A percentile compares a stretch with the other conserved stretches of the same genome.
Conservation (phyloP, 305 asterid species). For the Petunia hybrid region DNA sequence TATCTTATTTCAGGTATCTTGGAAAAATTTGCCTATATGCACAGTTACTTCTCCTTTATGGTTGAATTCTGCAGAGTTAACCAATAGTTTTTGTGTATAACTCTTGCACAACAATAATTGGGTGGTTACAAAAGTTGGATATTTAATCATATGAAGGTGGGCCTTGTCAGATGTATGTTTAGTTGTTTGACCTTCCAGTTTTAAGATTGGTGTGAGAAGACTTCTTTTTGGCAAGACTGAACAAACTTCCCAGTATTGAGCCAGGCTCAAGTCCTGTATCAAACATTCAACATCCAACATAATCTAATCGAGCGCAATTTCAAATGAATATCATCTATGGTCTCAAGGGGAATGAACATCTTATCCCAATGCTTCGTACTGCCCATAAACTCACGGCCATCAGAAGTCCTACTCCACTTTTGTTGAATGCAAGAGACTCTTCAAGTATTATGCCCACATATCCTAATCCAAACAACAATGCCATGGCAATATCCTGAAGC, state of each 20-base stretch:
- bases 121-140: background rate
- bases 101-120: conserved; percentile 14
- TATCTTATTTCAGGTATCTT: background rate
- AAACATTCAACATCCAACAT: background rate
- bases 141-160: background rate
- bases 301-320: conserved; percentile 3
- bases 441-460: conserved; percentile 95
- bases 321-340: background rate
- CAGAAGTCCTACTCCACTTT: conserved; percentile 98
- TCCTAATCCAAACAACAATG: conserved; percentile 83
- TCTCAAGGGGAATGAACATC: conserved; percentile 35
- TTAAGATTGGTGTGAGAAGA: background rate
- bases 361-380: conserved; percentile 90
- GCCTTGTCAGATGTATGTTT: too few species aligned
- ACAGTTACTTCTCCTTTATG: conserved; percentile 22
- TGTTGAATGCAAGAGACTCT: conserved; percentile 96
- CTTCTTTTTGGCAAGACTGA: conserved; percentile 6
- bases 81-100: conserved; percentile 1
- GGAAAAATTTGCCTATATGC: background rate
- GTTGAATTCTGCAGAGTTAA: background rate
- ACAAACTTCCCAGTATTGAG: background rate
- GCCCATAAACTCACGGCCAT: conserved; percentile 99
- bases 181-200: too few species aligned
- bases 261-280: conserved; percentile 9
- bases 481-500: conserved; percentile 94